Base-by-base conservation (phyloP, 805 yeast species). In the Ogataea glucozyma region DNA sequence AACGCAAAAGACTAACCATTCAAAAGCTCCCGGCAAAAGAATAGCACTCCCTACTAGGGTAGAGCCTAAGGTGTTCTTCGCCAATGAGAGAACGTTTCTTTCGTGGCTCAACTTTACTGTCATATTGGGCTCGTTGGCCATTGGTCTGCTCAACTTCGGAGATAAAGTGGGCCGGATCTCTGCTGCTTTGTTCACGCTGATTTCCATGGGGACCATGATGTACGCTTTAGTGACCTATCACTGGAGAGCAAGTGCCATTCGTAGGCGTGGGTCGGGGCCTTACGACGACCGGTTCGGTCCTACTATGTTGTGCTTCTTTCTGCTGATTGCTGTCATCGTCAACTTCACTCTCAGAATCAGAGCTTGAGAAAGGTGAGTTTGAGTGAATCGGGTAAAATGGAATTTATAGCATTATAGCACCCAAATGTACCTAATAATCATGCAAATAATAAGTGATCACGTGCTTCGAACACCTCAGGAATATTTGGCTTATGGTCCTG, bases 41-140 rank as follows among this genome's bases (percentile, higher is more conserved):
- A 93, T 93, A 54, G 98, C 99, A 4, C 75, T 93, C 43, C 99
- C 99, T 37, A 95, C 97, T 14, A 79, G 99, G 51, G 97, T 93
- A 17, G 99, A 93, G 70, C 99, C 99, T 53, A 93, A 93, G 69
- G 99, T 93, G 20, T 93, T 95, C 72, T 93, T 93, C 61, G 99
- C 99, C 62, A 93, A 93, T 64, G 99, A 93, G 71, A 87, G 99
- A 74, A 93, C 99, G 1, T 93, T 93, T 63, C 76, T 93, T 47
- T 91, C 98, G 37, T 93, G 99, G 99, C 78, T 93, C 59, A 95
- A 95, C 68, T 93, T 93, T 75, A 93, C 99, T n/a, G 97, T 93
- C 46, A 88, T 95, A 61, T 75, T 93, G 48, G 99, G 99, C 21
- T 95, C 97, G 34, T 75, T 93, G 46, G 98, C 97, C 48, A 90